Conservation (phyloP, 768 basidiomycete species). For the Lactifluus subvellereus region DNA sequence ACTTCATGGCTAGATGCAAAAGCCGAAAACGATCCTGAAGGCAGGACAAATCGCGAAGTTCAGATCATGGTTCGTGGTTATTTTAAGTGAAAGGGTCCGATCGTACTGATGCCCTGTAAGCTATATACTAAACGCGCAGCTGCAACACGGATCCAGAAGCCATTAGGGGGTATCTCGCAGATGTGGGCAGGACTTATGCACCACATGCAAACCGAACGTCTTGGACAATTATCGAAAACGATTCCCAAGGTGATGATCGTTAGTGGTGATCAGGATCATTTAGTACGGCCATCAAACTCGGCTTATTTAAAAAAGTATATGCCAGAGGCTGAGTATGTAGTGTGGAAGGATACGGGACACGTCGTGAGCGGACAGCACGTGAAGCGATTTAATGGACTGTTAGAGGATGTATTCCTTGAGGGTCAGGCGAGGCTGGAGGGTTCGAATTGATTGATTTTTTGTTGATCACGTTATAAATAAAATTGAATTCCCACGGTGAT, state of each 20-base stretch:
- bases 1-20: conserved; percentile 51
- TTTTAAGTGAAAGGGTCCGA: neutral
- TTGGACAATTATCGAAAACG: conserved; percentile 36
- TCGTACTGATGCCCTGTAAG: conserved; percentile 31
- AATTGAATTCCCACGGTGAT: conserved; percentile 21
- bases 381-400: conserved; percentile 46
- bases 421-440: conserved; percentile 3
- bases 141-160: conserved; percentile 51
- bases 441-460: neutral
- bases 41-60: conserved; percentile 59
- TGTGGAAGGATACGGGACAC: conserved; percentile 63
- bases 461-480: neutral
- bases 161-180: conserved; percentile 64
- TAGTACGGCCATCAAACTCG: conserved; percentile 51
- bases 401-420: conserved; percentile 50
- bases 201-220: conserved; percentile 37
- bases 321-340: conserved; percentile 47
- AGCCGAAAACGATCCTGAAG: conserved; percentile 47
- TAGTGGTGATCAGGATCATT: conserved; percentile 61
- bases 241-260: conserved; percentile 64
- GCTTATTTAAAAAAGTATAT: conserved; percentile 48
- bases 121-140: conserved; percentile 40
- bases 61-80: conserved; percentile 44
- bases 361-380: conserved; percentile 47
- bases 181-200: conserved; percentile 66